Evolutionary conservation across 345 rosid species (phyloP), one percentile per base, ranked within the genome.

Genomic region (Stellera chamaejasme): DNA sequence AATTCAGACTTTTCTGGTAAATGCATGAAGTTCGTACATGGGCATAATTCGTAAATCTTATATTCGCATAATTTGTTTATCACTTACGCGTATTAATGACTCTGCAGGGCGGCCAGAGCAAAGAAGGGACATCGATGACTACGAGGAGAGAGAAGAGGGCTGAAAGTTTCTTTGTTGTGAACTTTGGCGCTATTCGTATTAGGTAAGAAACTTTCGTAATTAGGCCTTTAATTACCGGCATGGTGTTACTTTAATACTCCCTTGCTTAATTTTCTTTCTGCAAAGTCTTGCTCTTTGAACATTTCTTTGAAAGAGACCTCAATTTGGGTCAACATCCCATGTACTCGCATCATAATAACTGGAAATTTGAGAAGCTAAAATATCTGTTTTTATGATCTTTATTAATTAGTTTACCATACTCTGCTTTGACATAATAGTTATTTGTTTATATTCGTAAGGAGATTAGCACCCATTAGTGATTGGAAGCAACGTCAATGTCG

Each of bases 251-350:
- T 19, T 19, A 19, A 19, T 19, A 19, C 45, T 54, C n/a, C n/a
- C 55, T 15, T 54, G 15, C 23, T 14, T 1, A 23, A 48, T 50
- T 11, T 3, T 14, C 11, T 12, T 25, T 28, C 9, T 1, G 2
- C 10, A 8, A 15, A 46, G 44, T 27, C 16, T 8, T 11, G 2
- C 1, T 44, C 6, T 47, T 57, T 47, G 61, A 58, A 47, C 28
- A 52, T 28, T 58, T 58, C 61, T 10, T 32, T 6, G 62, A 46
- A 27, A 13, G 47, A 28, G 51, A 57, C 50, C 3, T 48, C 25
- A 23, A 14, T 16, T n/a, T 14, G 25, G 1, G 10, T 48, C 39
- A 48, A 13, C 25, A 48, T 10, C 10, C 25, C 50, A 48, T 2
- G 23, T 13, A 48, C 4, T 1, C 10, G 14, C n/a, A 1, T 23